A percentile compares a stretch with the other conserved stretches of the same genome.
Conservation (phyloP, 352 stramenopile species). For the Lagenidium sp. region DNA sequence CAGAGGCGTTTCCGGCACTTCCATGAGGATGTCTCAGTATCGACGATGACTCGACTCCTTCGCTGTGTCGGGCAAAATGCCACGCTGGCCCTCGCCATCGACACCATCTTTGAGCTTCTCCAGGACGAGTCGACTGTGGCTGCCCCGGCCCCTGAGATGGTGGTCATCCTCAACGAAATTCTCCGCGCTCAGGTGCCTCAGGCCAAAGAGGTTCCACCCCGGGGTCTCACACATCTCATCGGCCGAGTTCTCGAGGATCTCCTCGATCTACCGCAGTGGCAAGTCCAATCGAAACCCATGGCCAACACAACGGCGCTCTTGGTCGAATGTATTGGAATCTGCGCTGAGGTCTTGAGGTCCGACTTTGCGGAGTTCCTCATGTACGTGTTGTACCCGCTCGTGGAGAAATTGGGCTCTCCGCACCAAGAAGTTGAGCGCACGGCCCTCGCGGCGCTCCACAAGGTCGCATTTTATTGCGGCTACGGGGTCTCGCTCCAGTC, state of each 20-base stretch:
- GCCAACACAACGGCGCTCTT: conserved; percentile 33
- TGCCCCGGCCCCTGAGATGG: conserved; percentile 13
- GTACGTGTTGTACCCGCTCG: conserved; percentile 65
- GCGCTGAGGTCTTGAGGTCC: conserved; percentile 43
- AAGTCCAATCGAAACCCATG: neutral
- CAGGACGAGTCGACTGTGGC: neutral
- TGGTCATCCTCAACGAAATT: conserved; percentile 63
- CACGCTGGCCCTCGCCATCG: conserved; percentile 55
- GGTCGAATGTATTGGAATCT: conserved; percentile 68
- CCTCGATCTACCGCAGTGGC: conserved; percentile 35
- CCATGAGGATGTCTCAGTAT: conserved; percentile 55
- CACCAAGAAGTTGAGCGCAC: conserved; percentile 55
- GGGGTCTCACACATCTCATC: conserved; percentile 52
- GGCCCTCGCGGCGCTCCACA: conserved; percentile 56
- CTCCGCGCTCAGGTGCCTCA: conserved; percentile 21
- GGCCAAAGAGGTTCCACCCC: neutral
- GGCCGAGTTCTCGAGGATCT: conserved; percentile 73
- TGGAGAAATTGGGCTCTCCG: conserved; percentile 70
- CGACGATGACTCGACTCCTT: conserved; percentile 33
- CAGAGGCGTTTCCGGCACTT: conserved; percentile 71
- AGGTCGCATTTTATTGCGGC: conserved; percentile 49
- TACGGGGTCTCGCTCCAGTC: conserved; percentile 33
- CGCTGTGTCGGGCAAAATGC: conserved; percentile 28
- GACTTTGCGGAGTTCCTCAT: conserved; percentile 60
- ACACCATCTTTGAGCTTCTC: conserved; percentile 48